Base-by-base conservation (phyloP, 1,284 basidiomycete genomes). In the Stygiomarasmius scandens region DNA sequence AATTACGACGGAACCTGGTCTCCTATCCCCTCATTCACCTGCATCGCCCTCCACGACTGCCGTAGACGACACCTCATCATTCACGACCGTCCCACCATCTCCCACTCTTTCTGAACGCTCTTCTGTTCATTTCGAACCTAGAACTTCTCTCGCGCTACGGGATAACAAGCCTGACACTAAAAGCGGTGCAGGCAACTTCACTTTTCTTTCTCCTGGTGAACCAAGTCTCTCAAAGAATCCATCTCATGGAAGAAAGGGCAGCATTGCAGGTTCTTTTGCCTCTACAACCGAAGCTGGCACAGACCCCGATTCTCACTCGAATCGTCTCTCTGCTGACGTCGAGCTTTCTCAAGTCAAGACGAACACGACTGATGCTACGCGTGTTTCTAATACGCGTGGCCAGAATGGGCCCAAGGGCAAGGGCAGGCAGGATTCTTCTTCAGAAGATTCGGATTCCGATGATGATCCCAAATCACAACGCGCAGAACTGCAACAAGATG, bases 161-260 rank as follows among this genome's bases (percentile, higher is more conserved):
- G 81, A 88, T 49, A 93, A 93, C 68, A 77, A 83, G 49, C 92
- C 90, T 0, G 83, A 88, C 12, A 79, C 81, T 19, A 75, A 74
- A 23, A 77, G 73, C 38, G 89, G 86, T 10, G 64, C 78, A 24
- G 75, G 82, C 1, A 86, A 85, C 2, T 76, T 90, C 4, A 69
- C 77, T 16, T 73, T 90, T 12, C 77, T 90, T 25, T 76, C 75
- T 34, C 79, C 85, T 2, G 66, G 70, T 36, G 65, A 68, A 32
- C 48, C 36, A 32, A 56, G 53, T 5, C 49, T 65, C 0, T 54
- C 58, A 0, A 59, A 67, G 24, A 56, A 55, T 52, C 12, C 29
- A 32, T 61, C 66, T 23, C 84, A 88, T 64, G 71, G 70, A 32
- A 77, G 86, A 36, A 85, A 82, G 66, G 68, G 73, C 12, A 82